Evolutionary conservation across 257 asterid species (phyloP), one percentile per base, ranked within the genome.

Genomic region (Salvia miltiorrhiza): DNA sequence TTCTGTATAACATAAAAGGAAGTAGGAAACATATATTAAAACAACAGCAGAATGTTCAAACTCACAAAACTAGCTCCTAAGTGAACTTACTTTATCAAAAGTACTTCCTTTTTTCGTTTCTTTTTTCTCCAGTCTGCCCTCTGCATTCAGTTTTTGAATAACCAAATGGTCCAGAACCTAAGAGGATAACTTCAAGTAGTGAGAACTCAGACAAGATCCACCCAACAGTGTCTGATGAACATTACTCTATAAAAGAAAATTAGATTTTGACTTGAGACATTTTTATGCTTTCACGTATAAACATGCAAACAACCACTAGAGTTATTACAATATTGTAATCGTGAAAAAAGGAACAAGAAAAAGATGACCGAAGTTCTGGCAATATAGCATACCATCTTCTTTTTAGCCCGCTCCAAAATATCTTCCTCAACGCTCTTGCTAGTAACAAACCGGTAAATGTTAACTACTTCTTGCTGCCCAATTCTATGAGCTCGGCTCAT

Each of bases 401-500:
- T 91, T 87, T 94, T 94, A 35, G 98, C 98, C 65, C 99, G 88
- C 82, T 94, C 99, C 88, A 94, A 86, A 67, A 94, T 94, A 80
- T 94, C 98, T 82, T 94, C 99, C 88, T 94, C 99, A 33, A 94
- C 99, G 69, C 99, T 94, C 86, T 86, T 94, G 88, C 99, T 91
- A 52, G 99, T 94, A 68, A 94, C 99, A 80, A 94, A 94, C 66
- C 99, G 86, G 74, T 94, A 94, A 57, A 94, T 94, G 79, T 94
- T 94, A 69, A 94, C 99, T 45, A 94, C 99, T 19, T 94, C 98
- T 84, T 91, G 99, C 83, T 94, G 99, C 75, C 99, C 99, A 82
- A 94, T 94, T 79, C 99, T 86, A 76, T 94, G 99, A 71, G 99
- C 99, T 77, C 99, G 88, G 77, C 99, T 94, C 99, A 94, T 94